Evolutionary conservation across 768 basidiomycete genomes (phyloP), one percentile per base, ranked within the genome.

Genomic region (Rhodocollybia butyracea): DNA sequence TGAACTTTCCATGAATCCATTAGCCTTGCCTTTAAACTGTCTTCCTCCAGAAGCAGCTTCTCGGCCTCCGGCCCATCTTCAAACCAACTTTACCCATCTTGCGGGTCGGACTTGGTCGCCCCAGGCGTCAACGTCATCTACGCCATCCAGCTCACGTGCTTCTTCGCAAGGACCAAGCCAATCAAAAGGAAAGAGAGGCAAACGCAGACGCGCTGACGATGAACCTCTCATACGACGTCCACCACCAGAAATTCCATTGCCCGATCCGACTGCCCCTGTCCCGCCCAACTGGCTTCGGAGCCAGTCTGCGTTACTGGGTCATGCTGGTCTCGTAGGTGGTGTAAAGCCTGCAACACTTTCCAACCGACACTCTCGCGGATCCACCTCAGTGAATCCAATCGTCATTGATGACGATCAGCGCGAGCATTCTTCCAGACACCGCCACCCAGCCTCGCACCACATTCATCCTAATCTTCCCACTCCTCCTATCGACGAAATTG

Each of bases 1-100:
- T 91, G 87, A 91, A 91, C 79, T 85, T 75, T 81, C 88, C 74
- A 79, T 86, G 77, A 74, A 83, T 77, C 84, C 85, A 83, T 71
- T 86, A 89, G 88, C 83, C 77, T 79, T 78, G 75, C 78, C 80
- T 70, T 73, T 77, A 73, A 77, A 70, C 63, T 69, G 68, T 68
- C 58, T 61, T 61, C 36, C 45, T 51, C 68, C 40, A 60, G 51
- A 59, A 60, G 60, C 60, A 59, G 65, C 71, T 72, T 63, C 62
- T 63, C 73, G 70, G 64, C 73, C 53, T 66, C 73, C 70, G 70
- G 71, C 73, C 64, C 61, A 63, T 52, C 51, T 55, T 34, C 65
- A 63, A 61, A 30, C 12, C 48, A 56, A 19, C 24, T 29, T 22
- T 27, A 51, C 22, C 38, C 42, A 46, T 30, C 19, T 21, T 24